Conservation (phyloP, 306 rosid species). For the Cicer bijugum region DNA sequence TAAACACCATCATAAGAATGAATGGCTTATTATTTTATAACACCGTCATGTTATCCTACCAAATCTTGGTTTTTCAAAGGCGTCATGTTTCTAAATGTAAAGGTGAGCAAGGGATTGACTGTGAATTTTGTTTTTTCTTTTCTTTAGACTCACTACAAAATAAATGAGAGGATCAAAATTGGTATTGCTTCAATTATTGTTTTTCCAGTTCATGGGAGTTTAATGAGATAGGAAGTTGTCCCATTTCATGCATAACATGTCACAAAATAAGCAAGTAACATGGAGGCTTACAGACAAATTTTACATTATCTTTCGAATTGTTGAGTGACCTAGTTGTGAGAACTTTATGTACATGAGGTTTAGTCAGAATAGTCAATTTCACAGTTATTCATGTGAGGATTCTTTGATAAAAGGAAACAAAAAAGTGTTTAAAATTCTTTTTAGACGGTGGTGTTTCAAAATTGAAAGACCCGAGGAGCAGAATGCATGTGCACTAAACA, state of each 20-base stretch:
- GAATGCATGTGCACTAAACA: slow-evolving; percentile 48
- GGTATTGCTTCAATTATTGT: not conserved
- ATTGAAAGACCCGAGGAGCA: slow-evolving; percentile 11
- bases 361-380: not conserved
- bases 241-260: not conserved
- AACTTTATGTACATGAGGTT: not conserved
- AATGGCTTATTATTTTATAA: slow-evolving; percentile 25
- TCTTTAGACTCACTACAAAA: not conserved
- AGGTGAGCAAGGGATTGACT: slow-evolving; percentile 1
- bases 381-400: slow-evolving; percentile 16
- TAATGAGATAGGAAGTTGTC: slow-evolving; percentile 1
- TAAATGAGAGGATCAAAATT: not conserved
- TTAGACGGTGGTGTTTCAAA: slow-evolving; percentile 4
- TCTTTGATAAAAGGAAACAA: slow-evolving; percentile 15
- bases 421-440: not conserved
- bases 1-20: not conserved
- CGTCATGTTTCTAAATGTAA: not conserved
- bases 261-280: not conserved
- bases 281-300: not conserved
- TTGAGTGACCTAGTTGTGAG: slow-evolving; percentile 6
- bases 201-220: not conserved
- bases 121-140: not conserved
- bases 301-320: not conserved
- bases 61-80: not conserved
- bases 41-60: not conserved